Conservation (phyloP, 805 yeast genomes). For the Torulaspora quercuum region DNA sequence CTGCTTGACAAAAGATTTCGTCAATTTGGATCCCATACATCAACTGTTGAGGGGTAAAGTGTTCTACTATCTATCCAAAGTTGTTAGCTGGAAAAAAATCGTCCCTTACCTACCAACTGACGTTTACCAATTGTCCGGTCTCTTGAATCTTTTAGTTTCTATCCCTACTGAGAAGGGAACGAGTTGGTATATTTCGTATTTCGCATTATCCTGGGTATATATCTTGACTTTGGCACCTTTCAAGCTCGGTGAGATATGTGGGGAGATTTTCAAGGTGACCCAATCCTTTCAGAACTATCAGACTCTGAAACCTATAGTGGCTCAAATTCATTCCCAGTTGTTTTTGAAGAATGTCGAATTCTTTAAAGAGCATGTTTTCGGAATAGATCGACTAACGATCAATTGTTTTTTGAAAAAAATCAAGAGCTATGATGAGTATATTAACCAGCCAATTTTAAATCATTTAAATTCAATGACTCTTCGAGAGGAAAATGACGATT, state of each 20-base stretch:
- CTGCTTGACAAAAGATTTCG: conserved; percentile 14
- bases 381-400: conserved; percentile 19
- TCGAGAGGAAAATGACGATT: conserved; percentile 8
- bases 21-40: background rate
- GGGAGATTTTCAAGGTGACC: conserved; percentile 39
- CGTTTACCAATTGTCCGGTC: conserved; percentile 44
- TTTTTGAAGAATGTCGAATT: conserved; percentile 28
- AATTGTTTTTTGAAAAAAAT: conserved; percentile 20
- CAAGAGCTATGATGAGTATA: conserved; percentile 5
- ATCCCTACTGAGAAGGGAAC: conserved; percentile 1
- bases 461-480: conserved; percentile 11
- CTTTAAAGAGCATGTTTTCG: conserved; percentile 7
- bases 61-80: conserved; percentile 59
- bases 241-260: conserved; percentile 41
- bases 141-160: conserved; percentile 30
- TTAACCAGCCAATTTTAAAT: conserved; percentile 7
- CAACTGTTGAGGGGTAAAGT: conserved; percentile 31
- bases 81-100: conserved; percentile 61
- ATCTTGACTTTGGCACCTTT: conserved; percentile 74
- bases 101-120: conserved; percentile 60
- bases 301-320: conserved; percentile 32
- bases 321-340: conserved; percentile 33
- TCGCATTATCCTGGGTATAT: conserved; percentile 67
- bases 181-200: conserved; percentile 47
- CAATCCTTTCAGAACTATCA: conserved; percentile 45